Evolutionary conservation across 1,139 yeast species (phyloP), one percentile per base, ranked within the genome.

Genomic region (Candida buenavistaensis): DNA sequence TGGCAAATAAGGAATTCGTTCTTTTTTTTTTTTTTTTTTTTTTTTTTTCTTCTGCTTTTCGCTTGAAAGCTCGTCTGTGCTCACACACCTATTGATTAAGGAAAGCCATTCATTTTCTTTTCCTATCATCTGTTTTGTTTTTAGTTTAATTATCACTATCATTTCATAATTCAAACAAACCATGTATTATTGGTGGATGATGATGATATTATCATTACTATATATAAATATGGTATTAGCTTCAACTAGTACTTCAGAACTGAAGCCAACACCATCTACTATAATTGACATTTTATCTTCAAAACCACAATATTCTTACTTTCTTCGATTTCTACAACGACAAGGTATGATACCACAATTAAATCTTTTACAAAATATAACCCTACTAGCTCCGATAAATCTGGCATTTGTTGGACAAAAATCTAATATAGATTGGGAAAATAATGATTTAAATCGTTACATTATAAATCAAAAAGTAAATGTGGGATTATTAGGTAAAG

Each of bases 341-440:
- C 67, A 72, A 30, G 94, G 83, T 9, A 61, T 85, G 42, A 66
- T 92, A 1, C 94, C 95, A 1, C 59, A 64, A 22, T 57, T 92
- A 33, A 90, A 88, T 54, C 64, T 65, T 23, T 59, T 84, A 42
- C 63, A 68, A 23, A 84, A 89, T 54, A 73, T 82, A 35, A 88
- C 97, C 0, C 61, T 90, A 13, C 56, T 88, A 30, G 97, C 97
- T 0, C 97, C 97, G 0, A 74, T 86, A 13, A 88, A 90, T 59
- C 80, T 84, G 48, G 97, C 96, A 1, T 89, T 85, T 57, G 68
- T 45, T 6, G 40, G 36, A 8, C 23, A 32, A 17, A 37, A 40
- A n/a, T n/a, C n/a, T 4, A 11, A 26, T 5, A 22, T 38, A 27
- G 38, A 44, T 8, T 36, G 35, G 26, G 58, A 52, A 13, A 52